Base-by-base conservation (phyloP, 139 green algal genomes). In the Micromonas commoda region DNA sequence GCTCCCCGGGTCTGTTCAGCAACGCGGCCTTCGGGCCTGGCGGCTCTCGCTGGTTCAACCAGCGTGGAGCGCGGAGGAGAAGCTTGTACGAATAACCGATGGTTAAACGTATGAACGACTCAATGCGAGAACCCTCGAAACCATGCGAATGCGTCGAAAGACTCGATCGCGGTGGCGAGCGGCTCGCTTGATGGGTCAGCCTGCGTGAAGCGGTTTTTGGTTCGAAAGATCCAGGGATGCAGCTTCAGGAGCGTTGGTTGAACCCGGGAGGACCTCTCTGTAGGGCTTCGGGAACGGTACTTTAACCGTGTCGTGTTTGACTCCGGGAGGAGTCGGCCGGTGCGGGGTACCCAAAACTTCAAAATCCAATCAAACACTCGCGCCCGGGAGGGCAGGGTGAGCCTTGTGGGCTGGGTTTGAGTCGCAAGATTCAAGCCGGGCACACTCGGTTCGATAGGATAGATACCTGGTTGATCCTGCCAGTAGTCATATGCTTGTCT, bases 401-500 rank as follows among this genome's bases (percentile, higher is more conserved):
- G 68, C 20, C 24, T 3, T 32, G 68, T 35, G 13, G 68, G 23
- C 35, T 63, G 68, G 29, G 23, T 75, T 75, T 75, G 5, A 20
- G 26, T 13, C n/a, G 61, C 61, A 20, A n/a, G n/a, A n/a, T n/a
- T n/a, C n/a, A n/a, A n/a, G n/a, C 60, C 16, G 9, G 24, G 5
- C 16, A 68, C 9, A 57, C 35, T 32, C n/a, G 35, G 37, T 68
- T 68, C 61, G 61, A 68, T 29, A 32, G 61, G n/a, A 32, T 32
- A 91, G 90, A 87, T 93, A 95, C 90, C 91, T 94, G 90, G 90
- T 96, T 95, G 91, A 95, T 95, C 90, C 91, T 95, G 90, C 90
- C 90, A 96, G 89, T 96, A 95, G 90, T 95, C 90, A 95, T 95
- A 95, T 96, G 91, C 90, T 96, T 95, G 92, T 96, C 92, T 94